Conservation (phyloP, 139 green algal species). For the Pseudopediastrum boryanum region DNA sequence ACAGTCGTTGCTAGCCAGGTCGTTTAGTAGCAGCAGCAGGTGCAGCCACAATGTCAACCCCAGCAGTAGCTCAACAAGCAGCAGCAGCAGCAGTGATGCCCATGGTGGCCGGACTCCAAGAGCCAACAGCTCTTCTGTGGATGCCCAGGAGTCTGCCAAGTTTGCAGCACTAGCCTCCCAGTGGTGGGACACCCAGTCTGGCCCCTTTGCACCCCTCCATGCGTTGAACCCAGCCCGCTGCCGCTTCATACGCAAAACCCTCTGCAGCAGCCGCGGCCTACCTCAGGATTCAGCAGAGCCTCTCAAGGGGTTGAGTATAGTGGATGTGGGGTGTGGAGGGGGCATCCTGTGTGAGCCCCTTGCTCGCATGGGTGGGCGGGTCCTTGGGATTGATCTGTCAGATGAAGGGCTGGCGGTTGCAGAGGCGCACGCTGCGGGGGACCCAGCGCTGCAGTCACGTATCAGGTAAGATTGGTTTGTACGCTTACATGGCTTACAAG, state of each 20-base stretch:
- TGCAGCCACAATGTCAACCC: background rate
- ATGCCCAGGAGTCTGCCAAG: conserved; percentile 77
- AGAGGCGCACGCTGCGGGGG: conserved; percentile 46
- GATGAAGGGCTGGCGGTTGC: conserved; percentile 59
- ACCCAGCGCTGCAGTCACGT: conserved; percentile 44
- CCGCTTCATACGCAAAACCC: conserved; percentile 72
- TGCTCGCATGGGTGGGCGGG: conserved; percentile 73
- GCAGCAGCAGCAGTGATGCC: background rate
- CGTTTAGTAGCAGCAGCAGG: background rate
- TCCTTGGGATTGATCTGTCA: conserved; percentile 70
- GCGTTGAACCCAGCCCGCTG: conserved; percentile 82
- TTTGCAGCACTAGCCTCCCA: conserved; percentile 74
- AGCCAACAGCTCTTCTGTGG: conserved; percentile 67
- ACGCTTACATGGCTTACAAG: too few species aligned
- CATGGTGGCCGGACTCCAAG: background rate
- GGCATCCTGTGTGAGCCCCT: conserved; percentile 85
- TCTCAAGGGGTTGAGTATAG: conserved; percentile 50
- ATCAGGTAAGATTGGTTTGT: conserved; percentile 55
- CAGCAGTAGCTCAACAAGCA: background rate
- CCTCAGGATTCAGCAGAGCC: conserved; percentile 30
- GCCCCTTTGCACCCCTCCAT: conserved; percentile 86
- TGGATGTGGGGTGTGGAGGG: conserved; percentile 93
- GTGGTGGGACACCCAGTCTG: conserved; percentile 80
- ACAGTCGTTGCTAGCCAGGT: too few species aligned
- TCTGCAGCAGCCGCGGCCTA: conserved; percentile 47